A percentile compares a stretch with the other conserved stretches of the same genome.
Conservation (phyloP, 2,329 filamentous ascomycete species). For the Didymella segeticola region DNA sequence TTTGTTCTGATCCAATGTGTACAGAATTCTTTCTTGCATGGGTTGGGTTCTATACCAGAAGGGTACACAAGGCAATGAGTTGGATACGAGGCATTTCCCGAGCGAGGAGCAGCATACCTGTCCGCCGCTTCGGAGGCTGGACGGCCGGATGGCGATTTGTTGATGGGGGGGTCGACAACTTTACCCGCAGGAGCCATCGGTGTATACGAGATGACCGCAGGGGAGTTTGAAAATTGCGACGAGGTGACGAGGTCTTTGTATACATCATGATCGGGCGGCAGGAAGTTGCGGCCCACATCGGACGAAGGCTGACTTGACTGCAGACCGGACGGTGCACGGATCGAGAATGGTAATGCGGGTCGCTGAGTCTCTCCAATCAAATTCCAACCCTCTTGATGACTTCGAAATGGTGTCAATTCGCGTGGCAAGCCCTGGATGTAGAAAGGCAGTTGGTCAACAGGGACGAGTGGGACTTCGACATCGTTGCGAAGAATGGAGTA, state of each 20-base stretch:
- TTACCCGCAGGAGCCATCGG: not conserved
- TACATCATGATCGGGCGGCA: conserved; percentile 31
- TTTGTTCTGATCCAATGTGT: conserved; percentile 90
- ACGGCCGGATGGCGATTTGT: not conserved
- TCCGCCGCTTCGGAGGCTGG: conserved; percentile 24
- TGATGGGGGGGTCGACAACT: not conserved
- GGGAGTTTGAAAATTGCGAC: not conserved
- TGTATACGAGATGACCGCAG: not conserved
- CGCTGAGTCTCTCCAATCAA: conserved; percentile 26
- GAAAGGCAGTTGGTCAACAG: conserved; percentile 53
- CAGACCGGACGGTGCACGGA: conserved; percentile 7
- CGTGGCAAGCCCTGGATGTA: conserved; percentile 48
- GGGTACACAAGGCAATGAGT: conserved; percentile 7
- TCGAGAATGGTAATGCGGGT: conserved; percentile 11
- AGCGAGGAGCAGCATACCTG: conserved; percentile 33
- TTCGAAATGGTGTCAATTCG: conserved; percentile 37
- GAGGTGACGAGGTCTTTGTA: not conserved
- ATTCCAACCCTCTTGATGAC: conserved; percentile 35
- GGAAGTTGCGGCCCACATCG: conserved; percentile 7
- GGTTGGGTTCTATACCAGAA: conserved; percentile 50
- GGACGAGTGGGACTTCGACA: conserved; percentile 50
- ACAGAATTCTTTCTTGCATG: conserved; percentile 76
- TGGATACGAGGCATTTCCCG: conserved; percentile 31
- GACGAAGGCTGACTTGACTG: not conserved
- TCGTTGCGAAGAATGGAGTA: conserved; percentile 51